Base-by-base conservation (phyloP, 805 yeast genomes). In the Lachancea kluyveri region DNA sequence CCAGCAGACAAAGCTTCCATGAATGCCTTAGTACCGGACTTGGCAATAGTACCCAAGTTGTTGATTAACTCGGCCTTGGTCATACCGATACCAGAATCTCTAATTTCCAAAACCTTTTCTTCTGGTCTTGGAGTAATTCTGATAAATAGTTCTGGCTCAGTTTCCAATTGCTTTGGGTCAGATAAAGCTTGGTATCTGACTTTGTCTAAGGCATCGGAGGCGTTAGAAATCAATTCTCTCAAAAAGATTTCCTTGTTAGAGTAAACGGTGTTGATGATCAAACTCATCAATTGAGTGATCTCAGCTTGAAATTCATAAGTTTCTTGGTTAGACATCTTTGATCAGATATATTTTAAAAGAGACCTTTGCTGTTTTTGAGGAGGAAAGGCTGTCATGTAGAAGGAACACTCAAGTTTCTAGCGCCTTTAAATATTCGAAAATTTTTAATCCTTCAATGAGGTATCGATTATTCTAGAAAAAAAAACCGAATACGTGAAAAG, bases 21-120 rank as follows among this genome's bases (percentile, higher is more conserved):
- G 68, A 92, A 92, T 52, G 95, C 86, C 74, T 92, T 92, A 54
- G 99, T 92, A 72, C 99, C 99, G 48, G 99, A 92, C 72, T 92
- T 92, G 61, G 99, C 99, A 62, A 92, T 92, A 49, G 97, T 92
- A 81, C 99, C 99, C 67, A 92, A 83, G 74, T 92, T 92, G 80
- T 94, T 92, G 59, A 92, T 90, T 62, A 92, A 75, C 62, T 92
- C 99, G 50, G 96, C 94, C 74, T 92, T 92, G 70, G 99, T 92
- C 96, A 92, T 87, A 88, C 99, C 99, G 56, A 92, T 86, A 88
- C 99, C 99, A 40, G 97, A 78, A 67, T 92, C 99, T 73, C 97
- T 87, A 64, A 92, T 83, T 70, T 92, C 97, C 59, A 92, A 74
- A 41, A 90, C 80, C 65, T 87, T 86, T 60, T 79, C 76, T 52